Evolutionary conservation across 2,329 filamentous ascomycete species (phyloP).

Genomic region (Metarhizium album): DNA sequence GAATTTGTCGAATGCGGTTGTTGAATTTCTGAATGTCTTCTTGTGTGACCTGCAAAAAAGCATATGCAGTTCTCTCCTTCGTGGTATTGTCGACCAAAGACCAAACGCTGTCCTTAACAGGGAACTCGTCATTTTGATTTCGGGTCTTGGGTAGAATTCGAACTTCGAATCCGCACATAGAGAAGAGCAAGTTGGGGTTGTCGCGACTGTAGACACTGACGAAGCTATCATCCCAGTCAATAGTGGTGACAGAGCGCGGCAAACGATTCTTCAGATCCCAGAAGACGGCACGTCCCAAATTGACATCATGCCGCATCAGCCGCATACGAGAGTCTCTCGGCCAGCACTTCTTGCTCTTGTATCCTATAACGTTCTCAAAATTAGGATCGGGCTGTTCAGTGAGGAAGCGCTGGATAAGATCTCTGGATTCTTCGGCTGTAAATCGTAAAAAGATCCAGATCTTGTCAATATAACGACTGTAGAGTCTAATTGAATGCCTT

Average conservation of each 20-base stretch:
- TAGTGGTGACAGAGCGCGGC: conserved; percentile 87
- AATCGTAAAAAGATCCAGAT: conserved; percentile 98
- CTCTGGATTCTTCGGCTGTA: conserved; percentile 83
- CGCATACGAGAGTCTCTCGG: conserved; percentile 96
- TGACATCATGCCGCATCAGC: conserved; percentile 96
- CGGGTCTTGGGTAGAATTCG: conserved; percentile 90
- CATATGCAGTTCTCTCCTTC: conserved; percentile 93
- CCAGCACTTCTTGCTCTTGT: conserved; percentile 99
- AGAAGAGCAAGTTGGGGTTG: conserved; percentile 93
- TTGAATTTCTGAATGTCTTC: conserved; percentile 99
- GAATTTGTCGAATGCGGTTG: conserved; percentile 93
- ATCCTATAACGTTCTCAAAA: conserved; percentile 98
- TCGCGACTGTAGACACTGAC: conserved; percentile 96
- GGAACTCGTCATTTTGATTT: conserved; percentile 93
- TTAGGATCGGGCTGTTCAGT: conserved; percentile 98
- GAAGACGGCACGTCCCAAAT: conserved; percentile 92
- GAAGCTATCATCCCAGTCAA: conserved; percentile 99
- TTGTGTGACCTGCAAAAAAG: conserved; percentile 94
- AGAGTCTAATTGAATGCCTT: conserved; percentile 91
- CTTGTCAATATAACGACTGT: conserved; percentile 94
- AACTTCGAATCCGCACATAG: conserved; percentile 97
- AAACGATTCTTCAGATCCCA: conserved; percentile 98
- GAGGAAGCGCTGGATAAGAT: conserved; percentile 92
- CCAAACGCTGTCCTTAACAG: conserved; percentile 97
- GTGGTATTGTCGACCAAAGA: conserved; percentile 91